Evolutionary conservation across 805 yeast species (phyloP).

Genomic region (Ogataea zsoltii): DNA sequence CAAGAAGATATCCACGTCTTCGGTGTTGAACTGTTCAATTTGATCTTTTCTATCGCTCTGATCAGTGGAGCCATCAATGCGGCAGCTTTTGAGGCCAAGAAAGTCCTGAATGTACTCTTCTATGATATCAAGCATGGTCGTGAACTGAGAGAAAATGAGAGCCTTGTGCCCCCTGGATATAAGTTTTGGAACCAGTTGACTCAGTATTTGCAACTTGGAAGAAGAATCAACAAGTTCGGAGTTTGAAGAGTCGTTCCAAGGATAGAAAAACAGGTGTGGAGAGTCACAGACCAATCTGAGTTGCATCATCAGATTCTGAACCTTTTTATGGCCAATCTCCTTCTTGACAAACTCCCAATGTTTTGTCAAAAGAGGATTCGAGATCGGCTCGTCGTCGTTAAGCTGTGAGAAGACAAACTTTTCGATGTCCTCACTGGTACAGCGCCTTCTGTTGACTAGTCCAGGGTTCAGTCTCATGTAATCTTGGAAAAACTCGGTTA

Average conservation of each 20-base stretch:
- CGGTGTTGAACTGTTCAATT: constrained; percentile 51
- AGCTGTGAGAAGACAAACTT: constrained; percentile 38
- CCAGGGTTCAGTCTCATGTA: constrained; percentile 45
- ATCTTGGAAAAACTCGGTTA: constrained; percentile 51
- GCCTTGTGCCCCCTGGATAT: constrained; percentile 57
- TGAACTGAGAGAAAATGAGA: constrained; percentile 84
- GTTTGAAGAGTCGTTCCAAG: constrained; percentile 56
- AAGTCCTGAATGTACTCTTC: constrained; percentile 66
- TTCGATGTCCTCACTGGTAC: constrained; percentile 36
- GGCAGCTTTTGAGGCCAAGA: constrained; percentile 46
- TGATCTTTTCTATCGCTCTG: constrained; percentile 66
- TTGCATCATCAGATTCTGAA: constrained; percentile 79
- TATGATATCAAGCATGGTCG: constrained; percentile 75
- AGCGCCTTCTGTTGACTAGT: constrained; percentile 16
- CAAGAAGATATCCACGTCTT: constrained; percentile 53
- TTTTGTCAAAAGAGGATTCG: constrained; percentile 12
- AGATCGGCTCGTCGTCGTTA: constrained; percentile 8
- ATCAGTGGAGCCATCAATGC: constrained; percentile 76
- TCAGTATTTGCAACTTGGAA: constrained; percentile 70
- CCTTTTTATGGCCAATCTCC: constrained; percentile 49
- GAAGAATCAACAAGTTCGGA: constrained; percentile 52
- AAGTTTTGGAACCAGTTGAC: constrained; percentile 58
- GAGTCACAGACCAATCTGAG: constrained; percentile 82
- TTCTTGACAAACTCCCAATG: constrained; percentile 36
- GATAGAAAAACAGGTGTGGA: constrained; percentile 81